Evolutionary conservation across 2,329 filamentous ascomycete species (phyloP).

Genomic region (Neurospora sp.): DNA sequence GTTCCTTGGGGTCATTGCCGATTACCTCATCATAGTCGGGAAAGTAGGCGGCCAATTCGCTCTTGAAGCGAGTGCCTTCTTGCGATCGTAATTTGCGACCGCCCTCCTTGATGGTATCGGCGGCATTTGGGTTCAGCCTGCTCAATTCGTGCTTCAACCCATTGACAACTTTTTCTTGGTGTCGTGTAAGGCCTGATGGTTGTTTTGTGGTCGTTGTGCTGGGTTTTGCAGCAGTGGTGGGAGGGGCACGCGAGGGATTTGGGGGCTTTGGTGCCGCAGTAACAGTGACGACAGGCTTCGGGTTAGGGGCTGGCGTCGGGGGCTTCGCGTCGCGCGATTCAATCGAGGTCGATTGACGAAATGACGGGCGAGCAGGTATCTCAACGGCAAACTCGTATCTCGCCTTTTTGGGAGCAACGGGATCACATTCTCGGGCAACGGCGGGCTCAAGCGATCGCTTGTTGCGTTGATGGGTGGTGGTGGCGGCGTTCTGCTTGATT

Average conservation of each 20-base stretch:
- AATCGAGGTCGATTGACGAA: conserved; percentile 9
- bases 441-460: conserved; percentile 39
- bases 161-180: conserved; percentile 49
- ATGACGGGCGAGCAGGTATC: conserved; percentile 29
- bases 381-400: conserved; percentile 39
- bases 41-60: conserved; percentile 84
- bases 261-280: conserved; percentile 9
- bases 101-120: conserved; percentile 37
- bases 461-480: conserved; percentile 17
- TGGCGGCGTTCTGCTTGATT: conserved; percentile 18
- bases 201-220: conserved; percentile 13
- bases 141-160: conserved; percentile 53
- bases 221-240: conserved; percentile 8
- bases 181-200: conserved; percentile 31
- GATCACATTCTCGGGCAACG: conserved; percentile 28
- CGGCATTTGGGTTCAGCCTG: conserved; percentile 38
- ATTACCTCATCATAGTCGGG: conserved; percentile 91
- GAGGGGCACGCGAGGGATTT: conserved; percentile 6
- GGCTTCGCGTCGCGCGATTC: conserved; percentile 16
- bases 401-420: conserved; percentile 37
- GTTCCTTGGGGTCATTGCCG: conserved; percentile 69
- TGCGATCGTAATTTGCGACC: conserved; percentile 74
- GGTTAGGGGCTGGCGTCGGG: conserved; percentile 2
- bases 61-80: conserved; percentile 78
- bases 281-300: conserved; percentile 15